Percentiles rank a stretch among this genome's conserved stretches.
Evolutionary conservation across 129 eudicot genomes (phyloP).

Genomic region (Chrysanthemum seticuspe): DNA sequence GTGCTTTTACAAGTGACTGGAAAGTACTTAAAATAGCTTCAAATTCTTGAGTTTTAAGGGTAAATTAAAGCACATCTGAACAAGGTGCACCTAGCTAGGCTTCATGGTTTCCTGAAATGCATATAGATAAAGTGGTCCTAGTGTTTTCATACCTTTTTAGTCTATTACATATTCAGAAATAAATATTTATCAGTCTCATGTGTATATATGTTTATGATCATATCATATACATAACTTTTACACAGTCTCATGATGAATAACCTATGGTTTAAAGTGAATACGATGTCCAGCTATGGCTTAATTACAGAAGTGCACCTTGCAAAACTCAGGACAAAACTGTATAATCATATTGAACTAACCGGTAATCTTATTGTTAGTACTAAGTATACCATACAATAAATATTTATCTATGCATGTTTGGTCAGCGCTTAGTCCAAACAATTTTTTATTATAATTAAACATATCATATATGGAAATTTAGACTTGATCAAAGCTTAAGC

Average conservation of each 20-base stretch:
- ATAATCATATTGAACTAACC: too few relatives aligned
- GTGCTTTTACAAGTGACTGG: neutral
- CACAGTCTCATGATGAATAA: neutral
- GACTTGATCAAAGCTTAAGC: too few relatives aligned
- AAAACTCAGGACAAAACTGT: too few relatives aligned
- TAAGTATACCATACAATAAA: neutral
- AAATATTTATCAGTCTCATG: slow-evolving; percentile 7
- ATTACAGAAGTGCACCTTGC: too few relatives aligned
- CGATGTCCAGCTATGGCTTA: neutral
- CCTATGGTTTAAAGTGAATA: neutral
- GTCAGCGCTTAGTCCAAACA: too few relatives aligned
- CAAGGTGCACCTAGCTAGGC: neutral
- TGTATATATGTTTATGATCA: neutral
- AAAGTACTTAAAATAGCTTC: neutral
- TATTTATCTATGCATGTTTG: too few relatives aligned
- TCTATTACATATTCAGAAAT: neutral
- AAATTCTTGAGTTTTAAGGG: too few relatives aligned
- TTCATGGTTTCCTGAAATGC: slow-evolving; percentile 1
- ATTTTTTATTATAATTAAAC: too few relatives aligned
- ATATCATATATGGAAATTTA: too few relatives aligned
- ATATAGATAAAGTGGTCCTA: neutral
- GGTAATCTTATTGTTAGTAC: neutral
- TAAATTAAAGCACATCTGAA: neutral
- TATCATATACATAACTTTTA: neutral
- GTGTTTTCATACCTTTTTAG: neutral